phyloP scores from a whole-genome alignment of 257 asterid genomes.

The Salvia rosmarinus region DNA sequence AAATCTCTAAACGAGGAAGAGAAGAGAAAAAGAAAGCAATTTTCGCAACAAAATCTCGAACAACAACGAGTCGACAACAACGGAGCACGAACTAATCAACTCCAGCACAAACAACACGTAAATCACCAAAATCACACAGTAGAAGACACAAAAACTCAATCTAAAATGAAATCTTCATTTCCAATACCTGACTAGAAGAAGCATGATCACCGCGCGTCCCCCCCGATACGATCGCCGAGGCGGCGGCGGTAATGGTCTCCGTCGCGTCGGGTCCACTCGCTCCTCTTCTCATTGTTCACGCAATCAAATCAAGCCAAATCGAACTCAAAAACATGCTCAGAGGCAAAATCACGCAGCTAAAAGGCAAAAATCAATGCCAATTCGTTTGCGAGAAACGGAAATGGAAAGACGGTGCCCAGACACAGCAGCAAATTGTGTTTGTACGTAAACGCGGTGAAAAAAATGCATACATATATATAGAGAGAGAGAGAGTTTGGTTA shows the following conservation, averaged over 20 bases:
- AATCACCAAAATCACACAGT: constrained; percentile 33
- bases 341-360: constrained; percentile 8
- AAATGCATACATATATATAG: neutral
- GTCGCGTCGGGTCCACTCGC: constrained; percentile 52
- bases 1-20: constrained; percentile 2
- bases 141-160: neutral
- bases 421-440: constrained; percentile 2
- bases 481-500: neutral
- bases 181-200: constrained; percentile 61
- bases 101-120: constrained; percentile 12
- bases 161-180: neutral
- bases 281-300: constrained; percentile 55
- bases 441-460: constrained; percentile 33
- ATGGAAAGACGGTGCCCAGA: constrained; percentile 23
- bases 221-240: constrained; percentile 77
- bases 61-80: constrained; percentile 2
- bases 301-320: constrained; percentile 35
- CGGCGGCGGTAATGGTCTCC: constrained; percentile 94
- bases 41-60: neutral
- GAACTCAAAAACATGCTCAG: constrained; percentile 33
- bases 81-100: constrained; percentile 13
- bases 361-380: constrained; percentile 10
- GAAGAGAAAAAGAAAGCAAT: neutral
- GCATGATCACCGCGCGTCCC: constrained; percentile 62
- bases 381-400: neutral